phyloP scores from a whole-genome alignment of 2,329 filamentous ascomycete genomes.

The Fusarium pseudograminearum region DNA sequence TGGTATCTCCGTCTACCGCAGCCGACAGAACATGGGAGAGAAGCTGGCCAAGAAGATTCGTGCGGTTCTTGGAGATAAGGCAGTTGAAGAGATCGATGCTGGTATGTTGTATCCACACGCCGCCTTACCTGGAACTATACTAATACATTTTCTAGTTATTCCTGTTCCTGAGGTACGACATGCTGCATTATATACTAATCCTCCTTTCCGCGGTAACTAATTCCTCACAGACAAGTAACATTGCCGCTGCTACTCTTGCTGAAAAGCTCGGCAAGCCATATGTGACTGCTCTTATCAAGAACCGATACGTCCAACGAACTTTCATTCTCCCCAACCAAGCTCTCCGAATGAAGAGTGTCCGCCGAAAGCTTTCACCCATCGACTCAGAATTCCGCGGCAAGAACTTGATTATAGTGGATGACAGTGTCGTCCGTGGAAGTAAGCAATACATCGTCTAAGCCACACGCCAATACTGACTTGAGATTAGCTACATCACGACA shows the following conservation, averaged over 20 bases:
- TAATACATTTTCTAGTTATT: slow-evolving; percentile 23
- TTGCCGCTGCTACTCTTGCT: slow-evolving; percentile 81
- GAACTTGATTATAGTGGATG: slow-evolving; percentile 86
- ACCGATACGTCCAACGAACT: slow-evolving; percentile 88
- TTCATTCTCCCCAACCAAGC: slow-evolving; percentile 83
- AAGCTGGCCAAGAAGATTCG: slow-evolving; percentile 81
- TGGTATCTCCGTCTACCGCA: slow-evolving; percentile 87
- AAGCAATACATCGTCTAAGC: neutral
- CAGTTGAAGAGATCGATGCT: slow-evolving; percentile 81
- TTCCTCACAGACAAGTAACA: slow-evolving; percentile 76
- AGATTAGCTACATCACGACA: slow-evolving; percentile 66
- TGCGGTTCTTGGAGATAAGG: slow-evolving; percentile 74
- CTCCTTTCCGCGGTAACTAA: neutral
- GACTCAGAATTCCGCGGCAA: slow-evolving; percentile 84
- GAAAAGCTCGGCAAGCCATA: slow-evolving; percentile 80
- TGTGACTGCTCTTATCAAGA: slow-evolving; percentile 87
- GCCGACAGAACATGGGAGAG: slow-evolving; percentile 87
- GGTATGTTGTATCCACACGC: slow-evolving; percentile 42
- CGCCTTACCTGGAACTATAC: neutral
- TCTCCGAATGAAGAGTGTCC: slow-evolving; percentile 84
- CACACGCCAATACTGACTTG: neutral
- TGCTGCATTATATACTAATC: neutral
- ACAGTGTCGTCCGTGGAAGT: slow-evolving; percentile 84
- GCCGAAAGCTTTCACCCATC: slow-evolving; percentile 90
- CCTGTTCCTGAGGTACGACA: slow-evolving; percentile 65